Evolutionary conservation across 805 yeast genomes (phyloP), one percentile per base, ranked within the genome.

Genomic region (Pichia scutulata): DNA sequence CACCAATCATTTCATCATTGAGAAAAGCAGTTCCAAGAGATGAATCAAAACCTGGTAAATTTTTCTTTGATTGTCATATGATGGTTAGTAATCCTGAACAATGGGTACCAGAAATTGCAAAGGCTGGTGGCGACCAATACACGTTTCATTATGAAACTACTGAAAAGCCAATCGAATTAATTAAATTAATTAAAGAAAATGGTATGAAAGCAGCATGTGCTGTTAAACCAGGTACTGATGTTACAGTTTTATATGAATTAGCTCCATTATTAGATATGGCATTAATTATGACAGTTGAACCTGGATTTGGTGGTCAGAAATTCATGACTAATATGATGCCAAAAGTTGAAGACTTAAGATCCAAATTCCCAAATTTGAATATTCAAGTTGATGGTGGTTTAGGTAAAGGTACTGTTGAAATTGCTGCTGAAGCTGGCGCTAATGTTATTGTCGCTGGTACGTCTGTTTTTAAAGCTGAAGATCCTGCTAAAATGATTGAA

Each of bases 371-470:
- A 13, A 65, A 82, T 19, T 72, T 92, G 65, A 83, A 92, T 69
- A 87, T 93, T 59, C 92, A 93, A 71, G 99, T 93, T 19, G 99
- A 93, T 67, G 99, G 99, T 57, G 99, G 99, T 0, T 72, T 93
- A 52, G 95, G 95, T 51, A 82, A 81, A 56, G 89, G 81, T 42
- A 93, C 96, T 2, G 83, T 92, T 44, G 85, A 81, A 48, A 76
- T 73, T 19, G 97, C 97, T 41, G 96, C 97, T n/a, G 76, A 79
- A 48, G 97, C 98, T 12, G 99, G 99, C 50, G 99, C 99, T 47
- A 93, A 93, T 63, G 97, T 90, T 44, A 89, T 93, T 63, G 99
- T 93, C 44, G 97, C 99, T 4, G 99, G 99, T 43, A 92, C 97
- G 16, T 78, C 95, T 46, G 95, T 92, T 16, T 93, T 90, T 72